phyloP scores from a whole-genome alignment of 2,329 filamentous ascomycete species.

The Venturia oleaginea region DNA sequence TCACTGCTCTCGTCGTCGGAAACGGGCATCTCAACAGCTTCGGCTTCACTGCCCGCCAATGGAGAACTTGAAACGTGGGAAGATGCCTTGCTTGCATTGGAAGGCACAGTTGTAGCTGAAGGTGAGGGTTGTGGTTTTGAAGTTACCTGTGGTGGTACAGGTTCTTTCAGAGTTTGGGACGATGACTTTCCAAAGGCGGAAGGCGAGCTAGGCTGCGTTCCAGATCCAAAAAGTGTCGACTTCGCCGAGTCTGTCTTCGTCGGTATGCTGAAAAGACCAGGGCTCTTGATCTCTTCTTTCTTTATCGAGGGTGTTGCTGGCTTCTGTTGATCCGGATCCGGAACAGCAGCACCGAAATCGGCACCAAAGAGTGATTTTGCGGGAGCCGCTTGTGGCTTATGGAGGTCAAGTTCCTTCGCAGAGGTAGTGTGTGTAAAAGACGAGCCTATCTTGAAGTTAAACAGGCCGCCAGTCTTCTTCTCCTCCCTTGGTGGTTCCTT shows the following conservation, averaged over 20 bases:
- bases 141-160: slow-evolving; percentile 16
- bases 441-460: slow-evolving; percentile 57
- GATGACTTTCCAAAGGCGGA: slow-evolving; percentile 3
- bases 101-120: slow-evolving; percentile 5
- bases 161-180: not conserved
- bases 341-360: slow-evolving; percentile 50
- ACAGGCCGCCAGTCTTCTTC: slow-evolving; percentile 23
- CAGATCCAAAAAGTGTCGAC: slow-evolving; percentile 3
- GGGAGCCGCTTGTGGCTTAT: slow-evolving; percentile 27
- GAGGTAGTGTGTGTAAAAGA: slow-evolving; percentile 58
- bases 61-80: slow-evolving; percentile 23
- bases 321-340: slow-evolving; percentile 10
- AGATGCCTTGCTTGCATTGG: slow-evolving; percentile 5
- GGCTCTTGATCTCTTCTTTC: slow-evolving; percentile 5
- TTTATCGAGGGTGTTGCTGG: slow-evolving; percentile 13
- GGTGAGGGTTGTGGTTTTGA: slow-evolving; percentile 28
- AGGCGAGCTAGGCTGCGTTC: not conserved
- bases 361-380: slow-evolving; percentile 50
- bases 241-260: slow-evolving; percentile 8
- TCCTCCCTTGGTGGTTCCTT: slow-evolving; percentile 27
- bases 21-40: slow-evolving; percentile 29
- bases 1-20: slow-evolving; percentile 30
- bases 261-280: slow-evolving; percentile 8
- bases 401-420: slow-evolving; percentile 45
- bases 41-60: slow-evolving; percentile 24